Base-by-base conservation (phyloP, 2,329 filamentous ascomycete species). In the Sporothrix protearum region DNA sequence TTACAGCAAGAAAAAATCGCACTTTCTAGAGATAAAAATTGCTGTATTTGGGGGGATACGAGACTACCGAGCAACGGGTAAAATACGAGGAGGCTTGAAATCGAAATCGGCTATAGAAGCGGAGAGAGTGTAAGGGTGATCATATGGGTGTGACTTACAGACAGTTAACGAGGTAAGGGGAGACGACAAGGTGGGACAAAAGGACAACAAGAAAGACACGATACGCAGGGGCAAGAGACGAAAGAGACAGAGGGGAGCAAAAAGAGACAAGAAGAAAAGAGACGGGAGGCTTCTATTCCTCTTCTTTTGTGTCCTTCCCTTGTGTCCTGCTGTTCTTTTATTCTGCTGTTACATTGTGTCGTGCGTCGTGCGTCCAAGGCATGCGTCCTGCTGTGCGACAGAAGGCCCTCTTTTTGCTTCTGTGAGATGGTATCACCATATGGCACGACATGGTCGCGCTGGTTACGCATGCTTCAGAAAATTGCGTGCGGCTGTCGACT, bases 401-500 rank as follows among this genome's bases (percentile, higher is more conserved):
- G 59, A 64, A 45, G 59, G 59, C 36, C 59, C 57, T 53, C 28
- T 53, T 53, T 53, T 63, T 45, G 22, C 36, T 45, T 64, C 59
- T 64, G 22, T 64, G 12, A 63, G 59, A 64, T 19, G 59, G 36
- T 64, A 64, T 42, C 59, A 45, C 51, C 59, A 64, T 19, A 64
- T 45, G 22, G 9, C 59, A 45, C 59, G 22, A 45, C 59, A 64
- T 64, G 59, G 39, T 19, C 59, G 36, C 36, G 36, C 33, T 16
- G n/a, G 36, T 64, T 64, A 28, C 59, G 36, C 36, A 45, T 28
- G 59, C 59, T 45, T 42, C 22, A 64, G 59, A 45, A 16, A 47
- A 28, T 14, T 64, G 59, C 59, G 14, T 64, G 59, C 36, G 59
- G 59, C 36, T 45, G 33, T 39, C 19, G 49, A 10, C 36, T 45